These are phyloP conservation scores for Aureobasidium sp. DNA, from an alignment of 2,329 filamentous ascomycete species.

Conservation along the genomic window DNA sequence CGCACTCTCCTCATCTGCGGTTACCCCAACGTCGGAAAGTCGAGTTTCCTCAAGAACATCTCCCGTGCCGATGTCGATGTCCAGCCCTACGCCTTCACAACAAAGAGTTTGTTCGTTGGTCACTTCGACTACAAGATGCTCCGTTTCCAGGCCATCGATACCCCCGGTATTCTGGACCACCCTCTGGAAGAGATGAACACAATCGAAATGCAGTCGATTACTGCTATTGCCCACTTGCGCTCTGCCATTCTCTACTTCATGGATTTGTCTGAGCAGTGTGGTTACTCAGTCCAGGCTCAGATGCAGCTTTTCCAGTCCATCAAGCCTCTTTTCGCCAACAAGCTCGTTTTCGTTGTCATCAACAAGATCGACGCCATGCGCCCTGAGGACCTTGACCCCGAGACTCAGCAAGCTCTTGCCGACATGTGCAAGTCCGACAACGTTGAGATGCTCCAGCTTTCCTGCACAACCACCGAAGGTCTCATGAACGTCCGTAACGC, in stretches of 20 bases:
- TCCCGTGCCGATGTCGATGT: constrained; percentile 94
- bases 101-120: constrained; percentile 92
- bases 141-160: constrained; percentile 89
- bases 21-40: constrained; percentile 97
- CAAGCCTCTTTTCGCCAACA: constrained; percentile 94
- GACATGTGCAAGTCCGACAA: constrained; percentile 76
- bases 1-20: constrained; percentile 93
- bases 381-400: constrained; percentile 77
- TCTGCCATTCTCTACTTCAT: constrained; percentile 97
- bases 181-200: constrained; percentile 99
- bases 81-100: constrained; percentile 97
- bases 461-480: constrained; percentile 90
- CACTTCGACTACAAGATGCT: constrained; percentile 97
- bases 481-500: constrained; percentile 93
- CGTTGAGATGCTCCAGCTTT: constrained; percentile 86
- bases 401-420: constrained; percentile 70
- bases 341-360: constrained; percentile 90
- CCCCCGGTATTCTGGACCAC: constrained; percentile 95
- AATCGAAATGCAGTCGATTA: constrained; percentile 98
- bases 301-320: constrained; percentile 94
- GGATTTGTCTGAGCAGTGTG: constrained; percentile 94
- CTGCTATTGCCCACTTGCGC: constrained; percentile 90
- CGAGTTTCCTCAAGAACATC: constrained; percentile 85
- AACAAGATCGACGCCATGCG: constrained; percentile 96
- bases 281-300: constrained; percentile 87